Evolutionary conservation across 345 rosid genomes (phyloP).

Genomic region (Mercurialis annua): DNA sequence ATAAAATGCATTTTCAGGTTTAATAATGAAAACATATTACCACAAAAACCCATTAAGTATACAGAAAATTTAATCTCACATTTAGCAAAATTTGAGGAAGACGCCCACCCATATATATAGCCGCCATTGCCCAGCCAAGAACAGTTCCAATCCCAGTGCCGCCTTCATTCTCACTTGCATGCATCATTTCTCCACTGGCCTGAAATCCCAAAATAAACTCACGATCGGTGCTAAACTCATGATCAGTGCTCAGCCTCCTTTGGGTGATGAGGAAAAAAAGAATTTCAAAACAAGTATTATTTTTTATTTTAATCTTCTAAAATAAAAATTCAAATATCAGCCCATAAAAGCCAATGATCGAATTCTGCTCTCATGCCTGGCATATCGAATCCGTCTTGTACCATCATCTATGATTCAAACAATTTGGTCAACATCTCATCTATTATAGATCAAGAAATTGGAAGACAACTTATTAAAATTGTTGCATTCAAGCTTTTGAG

Average conservation of each 20-base stretch:
- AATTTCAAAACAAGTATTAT: background rate
- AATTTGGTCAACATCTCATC: no score
- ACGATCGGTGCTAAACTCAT: slow-evolving; percentile 7
- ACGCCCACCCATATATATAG: slow-evolving; percentile 86
- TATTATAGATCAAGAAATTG: no score
- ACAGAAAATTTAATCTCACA: slow-evolving; percentile 35
- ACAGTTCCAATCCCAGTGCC: slow-evolving; percentile 43
- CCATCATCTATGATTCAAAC: no score
- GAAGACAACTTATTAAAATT: no score
- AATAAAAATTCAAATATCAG: background rate
- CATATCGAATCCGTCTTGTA: background rate
- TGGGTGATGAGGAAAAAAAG: background rate
- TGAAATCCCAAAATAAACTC: slow-evolving; percentile 27
- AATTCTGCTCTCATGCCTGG: background rate
- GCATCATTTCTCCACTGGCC: slow-evolving; percentile 36
- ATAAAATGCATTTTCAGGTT: background rate
- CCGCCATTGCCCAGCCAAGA: slow-evolving; percentile 89
- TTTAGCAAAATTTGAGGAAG: slow-evolving; percentile 84
- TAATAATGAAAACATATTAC: background rate
- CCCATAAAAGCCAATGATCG: slow-evolving; percentile 1
- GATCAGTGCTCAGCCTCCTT: background rate
- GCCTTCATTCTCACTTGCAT: slow-evolving; percentile 33
- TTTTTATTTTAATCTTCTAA: background rate
- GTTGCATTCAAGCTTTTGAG: no score
- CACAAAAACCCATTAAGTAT: background rate